phyloP scores from a whole-genome alignment of 2,329 filamentous ascomycete genomes.

The Trichoderma sp. region DNA sequence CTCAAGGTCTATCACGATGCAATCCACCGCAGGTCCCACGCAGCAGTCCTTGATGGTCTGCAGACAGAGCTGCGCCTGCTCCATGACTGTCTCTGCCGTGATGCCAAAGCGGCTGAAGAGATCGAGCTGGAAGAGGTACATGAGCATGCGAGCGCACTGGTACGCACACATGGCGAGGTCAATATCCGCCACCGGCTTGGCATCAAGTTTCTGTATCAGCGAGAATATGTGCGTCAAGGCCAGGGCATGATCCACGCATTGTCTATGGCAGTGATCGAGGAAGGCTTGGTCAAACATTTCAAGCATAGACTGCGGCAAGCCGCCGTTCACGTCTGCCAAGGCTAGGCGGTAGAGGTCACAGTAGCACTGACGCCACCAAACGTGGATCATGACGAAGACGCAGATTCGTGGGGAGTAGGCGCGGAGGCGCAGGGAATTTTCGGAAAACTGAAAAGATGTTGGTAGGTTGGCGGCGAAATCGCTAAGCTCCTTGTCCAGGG shows the following conservation, averaged over 20 bases:
- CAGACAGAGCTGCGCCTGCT: constrained; percentile 56
- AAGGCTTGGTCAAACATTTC: constrained; percentile 54
- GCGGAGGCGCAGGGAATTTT: constrained; percentile 58
- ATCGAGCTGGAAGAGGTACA: constrained; percentile 54
- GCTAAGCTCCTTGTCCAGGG: constrained; percentile 54
- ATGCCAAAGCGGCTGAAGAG: constrained; percentile 48
- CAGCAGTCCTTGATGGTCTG: constrained; percentile 56
- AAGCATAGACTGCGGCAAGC: constrained; percentile 50
- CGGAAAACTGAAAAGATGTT: constrained; percentile 60
- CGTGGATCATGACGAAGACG: constrained; percentile 63
- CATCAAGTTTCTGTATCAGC: constrained; percentile 55
- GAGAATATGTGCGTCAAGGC: constrained; percentile 61
- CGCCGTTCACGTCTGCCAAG: constrained; percentile 56
- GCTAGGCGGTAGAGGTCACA: constrained; percentile 61
- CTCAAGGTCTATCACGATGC: constrained; percentile 54
- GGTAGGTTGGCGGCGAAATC: constrained; percentile 59
- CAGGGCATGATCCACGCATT: constrained; percentile 58
- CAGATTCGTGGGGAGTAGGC: constrained; percentile 61
- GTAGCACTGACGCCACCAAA: constrained; percentile 63
- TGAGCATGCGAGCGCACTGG: constrained; percentile 58
- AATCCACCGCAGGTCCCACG: constrained; percentile 54
- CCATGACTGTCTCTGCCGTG: constrained; percentile 51
- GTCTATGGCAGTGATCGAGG: constrained; percentile 53
- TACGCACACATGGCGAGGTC: constrained; percentile 61
- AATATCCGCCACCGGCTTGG: constrained; percentile 57